phyloP scores from a whole-genome alignment of 2,329 filamentous ascomycete genomes.

The Cladosporium sp. region DNA sequence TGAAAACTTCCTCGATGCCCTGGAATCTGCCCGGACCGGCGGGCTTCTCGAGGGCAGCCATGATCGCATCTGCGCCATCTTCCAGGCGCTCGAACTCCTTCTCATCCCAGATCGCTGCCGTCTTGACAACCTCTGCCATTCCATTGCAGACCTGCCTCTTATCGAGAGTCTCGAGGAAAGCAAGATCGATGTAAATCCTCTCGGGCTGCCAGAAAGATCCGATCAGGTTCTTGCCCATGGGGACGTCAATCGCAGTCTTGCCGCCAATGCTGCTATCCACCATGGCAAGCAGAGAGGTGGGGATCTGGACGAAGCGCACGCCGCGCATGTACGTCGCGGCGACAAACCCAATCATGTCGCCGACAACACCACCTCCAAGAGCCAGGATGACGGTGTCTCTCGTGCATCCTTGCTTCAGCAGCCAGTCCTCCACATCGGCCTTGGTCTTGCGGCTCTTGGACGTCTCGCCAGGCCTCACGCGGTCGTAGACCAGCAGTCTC shows the following conservation, averaged over 20 bases:
- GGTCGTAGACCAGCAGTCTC: constrained; percentile 80
- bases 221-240: constrained; percentile 91
- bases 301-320: constrained; percentile 92
- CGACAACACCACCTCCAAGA: constrained; percentile 92
- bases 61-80: constrained; percentile 70
- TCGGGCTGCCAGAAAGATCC: constrained; percentile 96
- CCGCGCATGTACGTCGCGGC: constrained; percentile 98
- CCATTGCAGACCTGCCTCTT: constrained; percentile 93
- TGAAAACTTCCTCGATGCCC: constrained; percentile 54
- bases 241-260: constrained; percentile 97
- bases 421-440: constrained; percentile 95
- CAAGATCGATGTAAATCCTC: constrained; percentile 89
- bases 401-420: constrained; percentile 87
- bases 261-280: constrained; percentile 98
- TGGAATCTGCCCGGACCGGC: constrained; percentile 59
- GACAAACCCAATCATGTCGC: constrained; percentile 96
- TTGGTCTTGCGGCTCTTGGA: constrained; percentile 94
- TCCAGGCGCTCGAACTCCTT: constrained; percentile 81
- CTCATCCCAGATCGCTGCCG: constrained; percentile 93
- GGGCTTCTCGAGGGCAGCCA: constrained; percentile 63
- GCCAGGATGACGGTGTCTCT: constrained; percentile 93
- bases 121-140: constrained; percentile 87
- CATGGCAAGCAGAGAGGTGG: constrained; percentile 92
- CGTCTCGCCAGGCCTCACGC: constrained; percentile 84
- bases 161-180: constrained; percentile 86